A percentile compares a stretch with the other conserved stretches of the same genome.
phyloP scores from a whole-genome alignment of 179 eudicot genomes.

The Spinacia oleracea region DNA sequence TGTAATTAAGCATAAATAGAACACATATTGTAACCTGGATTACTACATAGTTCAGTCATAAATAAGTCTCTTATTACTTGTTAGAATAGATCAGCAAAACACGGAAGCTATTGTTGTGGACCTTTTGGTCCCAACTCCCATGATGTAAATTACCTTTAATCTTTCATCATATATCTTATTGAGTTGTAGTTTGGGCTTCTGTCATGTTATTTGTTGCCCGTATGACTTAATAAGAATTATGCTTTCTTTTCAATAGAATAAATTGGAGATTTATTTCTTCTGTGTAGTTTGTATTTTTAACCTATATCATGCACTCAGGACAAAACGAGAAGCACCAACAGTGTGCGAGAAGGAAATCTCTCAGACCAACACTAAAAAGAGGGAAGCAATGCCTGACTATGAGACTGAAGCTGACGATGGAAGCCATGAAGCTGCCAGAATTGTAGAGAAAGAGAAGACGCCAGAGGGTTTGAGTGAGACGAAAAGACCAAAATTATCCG shows the following conservation, averaged over 20 bases:
- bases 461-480: conserved; percentile 12
- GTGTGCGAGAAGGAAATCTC: conserved; percentile 4
- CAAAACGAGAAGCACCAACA: conserved; percentile 1
- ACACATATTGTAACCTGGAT: not conserved
- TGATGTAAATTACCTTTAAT: not conserved
- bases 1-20: conserved; percentile 4
- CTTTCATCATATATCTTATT: not conserved
- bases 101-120: not conserved
- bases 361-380: not conserved
- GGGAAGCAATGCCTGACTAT: not conserved
- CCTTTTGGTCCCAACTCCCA: not conserved
- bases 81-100: not conserved
- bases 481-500: conserved; percentile 18
- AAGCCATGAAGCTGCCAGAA: not conserved
- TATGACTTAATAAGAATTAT: not conserved
- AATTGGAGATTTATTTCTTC: not conserved
- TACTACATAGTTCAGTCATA: not conserved
- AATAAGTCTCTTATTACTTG: not conserved
- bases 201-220: not conserved
- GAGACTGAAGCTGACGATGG: conserved; percentile 3
- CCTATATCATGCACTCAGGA: conserved; percentile 15
- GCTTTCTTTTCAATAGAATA: not conserved
- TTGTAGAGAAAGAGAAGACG: not conserved
- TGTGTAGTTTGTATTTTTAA: not conserved
- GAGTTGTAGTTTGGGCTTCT: conserved; percentile 9